Evolutionary conservation across 2,329 filamentous ascomycete genomes (phyloP).

Genomic region (Cercospora beticola): DNA sequence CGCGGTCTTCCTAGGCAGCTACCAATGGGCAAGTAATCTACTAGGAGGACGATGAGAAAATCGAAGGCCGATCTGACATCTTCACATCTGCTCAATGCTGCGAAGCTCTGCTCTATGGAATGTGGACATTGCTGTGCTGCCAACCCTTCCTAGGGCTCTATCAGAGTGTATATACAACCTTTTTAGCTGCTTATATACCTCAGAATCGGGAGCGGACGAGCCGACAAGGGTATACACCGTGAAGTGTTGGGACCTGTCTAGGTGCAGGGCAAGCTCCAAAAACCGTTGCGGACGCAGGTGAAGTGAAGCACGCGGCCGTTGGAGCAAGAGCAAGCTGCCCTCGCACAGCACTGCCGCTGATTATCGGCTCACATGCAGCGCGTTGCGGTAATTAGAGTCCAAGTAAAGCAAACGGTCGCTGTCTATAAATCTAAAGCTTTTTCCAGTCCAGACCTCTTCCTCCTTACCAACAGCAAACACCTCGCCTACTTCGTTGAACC

Average conservation of each 20-base stretch:
- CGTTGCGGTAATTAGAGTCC: not conserved
- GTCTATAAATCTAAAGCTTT: not conserved
- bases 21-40: slow-evolving; percentile 82
- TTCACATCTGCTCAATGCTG: not conserved
- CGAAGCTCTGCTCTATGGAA: not conserved
- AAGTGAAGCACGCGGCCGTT: not conserved
- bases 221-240: not conserved
- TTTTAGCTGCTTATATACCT: not conserved
- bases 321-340: not conserved
- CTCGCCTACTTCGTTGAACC: not conserved
- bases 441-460: not conserved
- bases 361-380: not conserved
- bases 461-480: not conserved
- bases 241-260: not conserved
- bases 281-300: not conserved
- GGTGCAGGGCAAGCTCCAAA: not conserved
- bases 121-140: not conserved
- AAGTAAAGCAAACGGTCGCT: not conserved
- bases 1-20: slow-evolving; percentile 90
- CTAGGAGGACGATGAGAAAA: slow-evolving; percentile 51
- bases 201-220: not conserved
- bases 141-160: not conserved
- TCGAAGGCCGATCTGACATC: not conserved
- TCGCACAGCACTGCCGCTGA: not conserved
- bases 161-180: not conserved